Conservation (phyloP, 441 rosid species). For the Erodium trifolium region DNA sequence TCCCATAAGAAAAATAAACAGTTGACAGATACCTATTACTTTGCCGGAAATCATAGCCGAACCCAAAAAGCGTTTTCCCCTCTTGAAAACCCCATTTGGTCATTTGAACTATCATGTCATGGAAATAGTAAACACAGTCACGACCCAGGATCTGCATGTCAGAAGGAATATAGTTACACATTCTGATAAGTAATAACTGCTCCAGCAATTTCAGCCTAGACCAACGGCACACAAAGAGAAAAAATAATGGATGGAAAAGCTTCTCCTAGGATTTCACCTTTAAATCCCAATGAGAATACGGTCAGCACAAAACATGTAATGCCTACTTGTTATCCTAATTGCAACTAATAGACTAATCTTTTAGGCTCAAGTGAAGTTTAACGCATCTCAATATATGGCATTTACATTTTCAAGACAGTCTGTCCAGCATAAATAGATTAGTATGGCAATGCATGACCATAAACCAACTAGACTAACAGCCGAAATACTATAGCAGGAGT, state of each 20-base stretch:
- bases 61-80: conserved; percentile 87
- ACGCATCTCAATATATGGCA: neutral
- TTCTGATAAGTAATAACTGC: neutral
- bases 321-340: too few relatives aligned
- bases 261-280: neutral
- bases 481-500: neutral
- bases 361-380: too few relatives aligned
- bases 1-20: neutral
- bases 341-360: too few relatives aligned
- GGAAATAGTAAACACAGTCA: conserved; percentile 75
- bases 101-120: conserved; percentile 94
- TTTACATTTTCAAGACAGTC: neutral
- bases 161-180: neutral
- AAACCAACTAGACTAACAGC: neutral
- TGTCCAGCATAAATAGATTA: neutral
- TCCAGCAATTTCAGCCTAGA: neutral
- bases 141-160: conserved; percentile 63
- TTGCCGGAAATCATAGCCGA: conserved; percentile 95
- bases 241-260: too few relatives aligned
- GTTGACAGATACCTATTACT: conserved; percentile 62
- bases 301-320: neutral
- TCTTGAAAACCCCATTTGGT: conserved; percentile 88
- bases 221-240: neutral
- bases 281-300: neutral
- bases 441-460: neutral